Conservation (phyloP, 2,329 filamentous ascomycete species). For the Huntiella omanensis region DNA sequence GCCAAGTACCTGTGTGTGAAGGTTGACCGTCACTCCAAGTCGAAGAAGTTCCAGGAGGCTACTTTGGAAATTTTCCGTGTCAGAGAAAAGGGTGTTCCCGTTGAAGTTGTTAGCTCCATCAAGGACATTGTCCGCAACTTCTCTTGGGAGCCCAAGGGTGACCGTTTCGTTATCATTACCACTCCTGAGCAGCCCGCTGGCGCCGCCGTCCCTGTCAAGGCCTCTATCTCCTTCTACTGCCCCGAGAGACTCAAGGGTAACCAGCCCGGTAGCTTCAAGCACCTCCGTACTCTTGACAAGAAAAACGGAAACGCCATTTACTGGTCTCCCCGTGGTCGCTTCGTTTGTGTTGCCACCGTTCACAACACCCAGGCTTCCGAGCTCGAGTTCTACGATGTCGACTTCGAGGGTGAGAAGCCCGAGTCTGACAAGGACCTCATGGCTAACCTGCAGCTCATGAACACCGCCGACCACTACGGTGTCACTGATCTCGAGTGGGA, state of each 20-base stretch:
- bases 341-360: constrained; percentile 86
- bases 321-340: constrained; percentile 91
- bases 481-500: constrained; percentile 98
- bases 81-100: constrained; percentile 90
- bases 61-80: constrained; percentile 98
- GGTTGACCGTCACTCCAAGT: constrained; percentile 96
- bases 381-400: constrained; percentile 92
- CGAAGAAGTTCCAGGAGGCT: constrained; percentile 92
- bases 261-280: constrained; percentile 81
- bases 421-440: constrained; percentile 86
- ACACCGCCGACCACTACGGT: constrained; percentile 85
- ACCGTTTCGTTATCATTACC: constrained; percentile 92
- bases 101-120: constrained; percentile 92
- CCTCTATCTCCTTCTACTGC: constrained; percentile 86
- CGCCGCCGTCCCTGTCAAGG: constrained; percentile 79
- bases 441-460: constrained; percentile 89
- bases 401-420: constrained; percentile 93
- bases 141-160: constrained; percentile 96
- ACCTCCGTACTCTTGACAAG: constrained; percentile 87
- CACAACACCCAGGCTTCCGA: constrained; percentile 86
- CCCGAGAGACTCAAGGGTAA: constrained; percentile 81
- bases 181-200: constrained; percentile 65
- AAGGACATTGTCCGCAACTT: constrained; percentile 99
- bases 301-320: constrained; percentile 99
- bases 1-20: constrained; percentile 91